Base-by-base conservation (phyloP, 2,329 filamentous ascomycete species). In the Trichoderma cornu-damae region DNA sequence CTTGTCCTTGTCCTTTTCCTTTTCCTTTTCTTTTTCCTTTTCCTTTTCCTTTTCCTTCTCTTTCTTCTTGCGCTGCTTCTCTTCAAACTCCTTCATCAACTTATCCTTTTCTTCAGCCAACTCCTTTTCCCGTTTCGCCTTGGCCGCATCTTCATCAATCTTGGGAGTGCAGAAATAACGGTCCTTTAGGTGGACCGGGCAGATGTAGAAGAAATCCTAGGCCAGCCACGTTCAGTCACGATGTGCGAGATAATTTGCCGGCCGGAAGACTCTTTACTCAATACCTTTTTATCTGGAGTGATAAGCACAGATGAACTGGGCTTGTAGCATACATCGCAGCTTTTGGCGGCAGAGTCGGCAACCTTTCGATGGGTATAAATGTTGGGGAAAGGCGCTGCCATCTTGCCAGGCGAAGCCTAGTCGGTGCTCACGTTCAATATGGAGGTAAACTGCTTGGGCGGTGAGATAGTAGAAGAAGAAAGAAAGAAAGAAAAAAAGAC, bases 261-360 rank as follows among this genome's bases (percentile, higher is more conserved):
- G 18, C 9, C 26, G 14, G 28, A n/a, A 9, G 53, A 49, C 24
- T 56, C 35, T 22, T 34, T 18, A 50, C 32, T 24, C 59, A 65
- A 62, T 67, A 94, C 92, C 84, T 93, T 94, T 67, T 90, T 92
- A 66, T 95, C 91, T 0, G 89, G 83, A 7, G 91, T 95, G 64
- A 96, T 89, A 55, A 99, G 78, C 16, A 97, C 93, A 63, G 87
- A 95, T 6, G 86, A 84, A 59, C 87, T 90, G 7, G 89, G 88
- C 73, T 94, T 96, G 77, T 87, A 95, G 79, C 94, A 97, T 61
- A 97, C 84, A 72, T 90, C 88, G 73, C 94, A 99, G 49, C 89
- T 79, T 73, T 89, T 96, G 11, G 89, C 82, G 1, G 87, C 82
- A n/a, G 84, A 82, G 28, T 96, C 90, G 11, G 91, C 91, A 34